Conservation (phyloP, 2,329 filamentous ascomycete genomes). For the Xylariaceae sp. region DNA sequence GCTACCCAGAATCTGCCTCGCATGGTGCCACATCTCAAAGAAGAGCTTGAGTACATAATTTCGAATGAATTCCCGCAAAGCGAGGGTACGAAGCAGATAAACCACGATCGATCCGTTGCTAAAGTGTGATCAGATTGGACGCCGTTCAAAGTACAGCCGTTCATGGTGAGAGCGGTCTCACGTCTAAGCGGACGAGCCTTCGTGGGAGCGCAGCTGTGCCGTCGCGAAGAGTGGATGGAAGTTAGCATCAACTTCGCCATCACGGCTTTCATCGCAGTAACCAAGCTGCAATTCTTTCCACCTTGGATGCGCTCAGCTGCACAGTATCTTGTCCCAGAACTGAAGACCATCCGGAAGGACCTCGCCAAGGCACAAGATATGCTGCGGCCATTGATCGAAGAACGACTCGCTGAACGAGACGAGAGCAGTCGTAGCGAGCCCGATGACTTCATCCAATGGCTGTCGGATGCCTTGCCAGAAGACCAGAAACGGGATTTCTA, state of each 20-base stretch:
- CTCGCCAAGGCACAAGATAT: constrained; percentile 40
- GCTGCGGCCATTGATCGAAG: constrained; percentile 43
- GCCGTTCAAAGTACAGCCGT: constrained; percentile 48
- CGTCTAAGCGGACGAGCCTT: constrained; percentile 52
- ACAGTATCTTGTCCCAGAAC: constrained; percentile 44
- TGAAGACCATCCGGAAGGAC: constrained; percentile 42
- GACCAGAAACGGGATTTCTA: constrained; percentile 34
- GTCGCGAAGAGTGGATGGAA: constrained; percentile 51
- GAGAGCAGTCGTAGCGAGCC: constrained; percentile 36
- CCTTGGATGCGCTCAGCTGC: constrained; percentile 45
- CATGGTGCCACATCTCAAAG: constrained; percentile 43
- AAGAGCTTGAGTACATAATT: constrained; percentile 44
- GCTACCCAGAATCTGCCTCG: constrained; percentile 45
- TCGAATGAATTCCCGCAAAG: constrained; percentile 47
- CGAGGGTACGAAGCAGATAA: constrained; percentile 29
- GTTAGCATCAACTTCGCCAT: constrained; percentile 48
- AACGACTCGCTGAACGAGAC: constrained; percentile 41
- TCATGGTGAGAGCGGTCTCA: constrained; percentile 49
- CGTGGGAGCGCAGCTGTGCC: constrained; percentile 47
- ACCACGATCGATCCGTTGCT: constrained; percentile 10
- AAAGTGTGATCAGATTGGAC: constrained; percentile 47
- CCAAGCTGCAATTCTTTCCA: constrained; percentile 50
- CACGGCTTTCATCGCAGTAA: constrained; percentile 44
- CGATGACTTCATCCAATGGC: constrained; percentile 47
- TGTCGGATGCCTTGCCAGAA: constrained; percentile 37